Percentiles rank a stretch among this genome's conserved stretches.
phyloP scores from a whole-genome alignment of 2,329 filamentous ascomycete species.

The Ceratocystis ficicola region DNA sequence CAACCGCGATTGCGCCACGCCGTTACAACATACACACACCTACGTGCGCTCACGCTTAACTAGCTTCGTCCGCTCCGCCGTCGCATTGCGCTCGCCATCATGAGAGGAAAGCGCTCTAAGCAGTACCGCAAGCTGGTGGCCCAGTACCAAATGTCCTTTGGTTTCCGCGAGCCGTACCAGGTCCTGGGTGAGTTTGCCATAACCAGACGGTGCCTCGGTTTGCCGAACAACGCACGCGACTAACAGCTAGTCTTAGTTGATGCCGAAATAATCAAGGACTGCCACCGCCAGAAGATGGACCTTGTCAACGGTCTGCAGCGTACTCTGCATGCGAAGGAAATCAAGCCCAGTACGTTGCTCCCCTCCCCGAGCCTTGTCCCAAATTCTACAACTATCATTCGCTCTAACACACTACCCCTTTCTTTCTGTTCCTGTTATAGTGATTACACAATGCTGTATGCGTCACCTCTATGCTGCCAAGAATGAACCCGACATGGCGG shows the following conservation, averaged over 20 bases:
- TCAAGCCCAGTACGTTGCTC: constrained; percentile 57
- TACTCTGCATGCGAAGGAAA: constrained; percentile 66
- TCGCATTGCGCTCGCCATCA: constrained; percentile 25
- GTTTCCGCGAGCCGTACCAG: constrained; percentile 90
- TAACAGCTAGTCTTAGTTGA: constrained; percentile 45
- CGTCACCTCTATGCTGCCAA: constrained; percentile 60
- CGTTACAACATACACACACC: neutral
- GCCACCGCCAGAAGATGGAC: constrained; percentile 79
- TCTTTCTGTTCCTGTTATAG: constrained; percentile 29
- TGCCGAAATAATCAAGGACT: constrained; percentile 70
- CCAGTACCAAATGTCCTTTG: constrained; percentile 75
- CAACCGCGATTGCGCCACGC: neutral
- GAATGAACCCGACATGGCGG: constrained; percentile 39
- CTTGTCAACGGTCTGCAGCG: constrained; percentile 63
- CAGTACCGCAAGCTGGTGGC: constrained; percentile 75
- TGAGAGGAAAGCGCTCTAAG: constrained; percentile 43
- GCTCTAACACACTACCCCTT: constrained; percentile 21
- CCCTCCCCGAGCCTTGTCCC: neutral
- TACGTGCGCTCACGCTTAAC: neutral
- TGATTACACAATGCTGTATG: constrained; percentile 74
- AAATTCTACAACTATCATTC: constrained; percentile 5
- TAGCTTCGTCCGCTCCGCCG: neutral
- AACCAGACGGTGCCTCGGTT: neutral
- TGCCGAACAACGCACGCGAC: neutral
- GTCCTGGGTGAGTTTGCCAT: constrained; percentile 48